A percentile compares a stretch with the other conserved stretches of the same genome.
These are phyloP conservation scores for Cochlearia excelsa DNA, from an alignment of 345 rosid genomes.

Conservation along the genomic window DNA sequence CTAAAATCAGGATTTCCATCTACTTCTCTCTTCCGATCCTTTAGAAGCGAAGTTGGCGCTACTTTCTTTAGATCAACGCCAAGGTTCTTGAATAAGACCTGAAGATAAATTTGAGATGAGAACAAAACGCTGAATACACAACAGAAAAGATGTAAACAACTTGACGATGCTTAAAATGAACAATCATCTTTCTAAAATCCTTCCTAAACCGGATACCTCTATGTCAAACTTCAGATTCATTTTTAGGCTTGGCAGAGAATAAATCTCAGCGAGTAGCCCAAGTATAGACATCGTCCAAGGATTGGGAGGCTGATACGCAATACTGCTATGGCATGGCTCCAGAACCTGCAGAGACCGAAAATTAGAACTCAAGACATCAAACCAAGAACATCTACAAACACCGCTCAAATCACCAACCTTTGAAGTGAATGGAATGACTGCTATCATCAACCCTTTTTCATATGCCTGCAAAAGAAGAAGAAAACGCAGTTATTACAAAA, in stretches of 20 bases:
- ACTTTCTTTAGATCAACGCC: constrained; percentile 87
- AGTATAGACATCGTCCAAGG: constrained; percentile 99
- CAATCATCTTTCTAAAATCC: constrained; percentile 13
- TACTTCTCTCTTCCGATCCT: constrained; percentile 84
- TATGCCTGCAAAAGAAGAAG: constrained; percentile 61
- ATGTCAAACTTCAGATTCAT: constrained; percentile 98
- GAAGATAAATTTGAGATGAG: constrained; percentile 3
- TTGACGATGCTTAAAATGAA: not conserved
- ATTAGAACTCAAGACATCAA: constrained; percentile 9
- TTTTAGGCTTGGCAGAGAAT: constrained; percentile 95
- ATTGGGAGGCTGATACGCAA: constrained; percentile 95
- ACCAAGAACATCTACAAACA: constrained; percentile 13
- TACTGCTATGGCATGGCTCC: constrained; percentile 96
- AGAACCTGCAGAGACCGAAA: constrained; percentile 51
- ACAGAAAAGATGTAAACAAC: not conserved
- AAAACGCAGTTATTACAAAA: not conserved
- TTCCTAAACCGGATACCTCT: constrained; percentile 52
- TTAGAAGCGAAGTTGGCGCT: constrained; percentile 78
- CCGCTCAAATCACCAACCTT: constrained; percentile 52
- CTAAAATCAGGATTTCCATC: constrained; percentile 98
- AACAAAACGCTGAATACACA: constrained; percentile 2
- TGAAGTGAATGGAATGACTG: constrained; percentile 97
- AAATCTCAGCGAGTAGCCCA: constrained; percentile 85
- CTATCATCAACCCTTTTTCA: constrained; percentile 98
- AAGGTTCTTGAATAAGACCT: constrained; percentile 90